Percentiles rank a stretch among this genome's conserved stretches.
Conservation (phyloP, 1,139 yeast species). For the Protomyces inouyei region DNA sequence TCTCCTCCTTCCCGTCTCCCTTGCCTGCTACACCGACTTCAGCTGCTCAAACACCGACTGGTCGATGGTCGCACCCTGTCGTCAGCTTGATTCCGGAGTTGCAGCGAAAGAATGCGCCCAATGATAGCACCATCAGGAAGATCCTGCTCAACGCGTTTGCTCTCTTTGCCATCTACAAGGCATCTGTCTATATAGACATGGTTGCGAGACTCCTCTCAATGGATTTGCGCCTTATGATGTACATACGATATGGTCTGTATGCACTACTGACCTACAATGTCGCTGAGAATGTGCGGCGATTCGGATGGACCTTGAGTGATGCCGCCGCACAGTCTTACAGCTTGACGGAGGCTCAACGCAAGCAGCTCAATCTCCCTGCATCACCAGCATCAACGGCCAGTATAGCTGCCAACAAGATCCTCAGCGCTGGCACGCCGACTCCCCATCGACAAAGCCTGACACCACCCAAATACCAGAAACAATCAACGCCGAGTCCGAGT, state of each 20-base stretch:
- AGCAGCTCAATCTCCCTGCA: conserved; percentile 17
- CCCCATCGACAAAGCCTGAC: conserved; percentile 1
- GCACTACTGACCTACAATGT: conserved; percentile 6
- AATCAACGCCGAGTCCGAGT: conserved; percentile 16
- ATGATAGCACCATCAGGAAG: conserved; percentile 14
- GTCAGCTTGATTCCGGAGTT: conserved; percentile 1
- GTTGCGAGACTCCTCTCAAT: not conserved
- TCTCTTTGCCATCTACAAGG: conserved; percentile 4
- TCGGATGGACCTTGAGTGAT: conserved; percentile 15
- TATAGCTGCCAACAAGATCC: not conserved
- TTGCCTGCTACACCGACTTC: conserved; percentile 6
- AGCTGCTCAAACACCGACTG: conserved; percentile 16
- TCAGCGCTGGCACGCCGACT: not conserved
- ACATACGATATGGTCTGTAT: conserved; percentile 3
- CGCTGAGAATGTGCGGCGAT: conserved; percentile 11
- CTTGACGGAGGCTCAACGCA: conserved; percentile 17
- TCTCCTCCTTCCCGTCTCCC: conserved; percentile 19
- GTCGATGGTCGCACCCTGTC: conserved; percentile 15
- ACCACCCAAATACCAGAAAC: conserved; percentile 16
- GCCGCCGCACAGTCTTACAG: not conserved
- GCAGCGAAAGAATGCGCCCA: conserved; percentile 14
- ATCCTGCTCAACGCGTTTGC: conserved; percentile 10
- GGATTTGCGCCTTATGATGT: not conserved
- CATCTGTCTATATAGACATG: not conserved
- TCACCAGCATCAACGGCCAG: conserved; percentile 2